Evolutionary conservation across 2,329 filamentous ascomycete species (phyloP).

Genomic region (Paramyrothecium roridum): DNA sequence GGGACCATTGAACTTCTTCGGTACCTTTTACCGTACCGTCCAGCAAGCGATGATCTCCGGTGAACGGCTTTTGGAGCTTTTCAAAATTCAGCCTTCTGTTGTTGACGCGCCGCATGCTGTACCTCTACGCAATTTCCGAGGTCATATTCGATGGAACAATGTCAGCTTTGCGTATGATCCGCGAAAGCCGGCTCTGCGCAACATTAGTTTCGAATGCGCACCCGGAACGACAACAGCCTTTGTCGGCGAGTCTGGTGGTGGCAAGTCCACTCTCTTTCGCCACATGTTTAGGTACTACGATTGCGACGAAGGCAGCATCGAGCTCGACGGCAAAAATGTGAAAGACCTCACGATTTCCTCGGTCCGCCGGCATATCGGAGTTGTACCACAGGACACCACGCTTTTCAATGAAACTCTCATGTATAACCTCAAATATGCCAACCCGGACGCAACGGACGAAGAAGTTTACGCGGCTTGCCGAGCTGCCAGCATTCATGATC

Average conservation of each 20-base stretch:
- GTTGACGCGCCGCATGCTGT: conserved; percentile 68
- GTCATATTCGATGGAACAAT: conserved; percentile 82
- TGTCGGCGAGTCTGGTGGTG: conserved; percentile 93
- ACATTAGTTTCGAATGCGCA: conserved; percentile 78
- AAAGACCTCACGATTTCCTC: conserved; percentile 89
- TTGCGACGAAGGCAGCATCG: conserved; percentile 72
- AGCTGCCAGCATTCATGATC: conserved; percentile 89
- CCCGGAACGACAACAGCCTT: conserved; percentile 94
- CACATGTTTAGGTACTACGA: conserved; percentile 98
- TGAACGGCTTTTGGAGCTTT: conserved; percentile 89
- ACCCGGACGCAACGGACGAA: conserved; percentile 74
- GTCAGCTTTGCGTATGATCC: conserved; percentile 89
- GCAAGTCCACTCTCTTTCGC: conserved; percentile 95
- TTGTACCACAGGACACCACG: conserved; percentile 94
- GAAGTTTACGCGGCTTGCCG: conserved; percentile 79
- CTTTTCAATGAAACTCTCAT: conserved; percentile 92
- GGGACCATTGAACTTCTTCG: conserved; percentile 81
- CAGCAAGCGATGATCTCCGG: conserved; percentile 97
- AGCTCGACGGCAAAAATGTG: conserved; percentile 81
- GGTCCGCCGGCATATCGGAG: conserved; percentile 85
- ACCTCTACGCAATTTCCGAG: conserved; percentile 65
- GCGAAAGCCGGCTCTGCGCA: conserved; percentile 78
- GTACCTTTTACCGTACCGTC: conserved; percentile 92
- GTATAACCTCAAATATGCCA: conserved; percentile 92
- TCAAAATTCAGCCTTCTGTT: conserved; percentile 93